Evolutionary conservation across 2,329 filamentous ascomycete species (phyloP).

Genomic region (Domatiomyces catenatus): DNA sequence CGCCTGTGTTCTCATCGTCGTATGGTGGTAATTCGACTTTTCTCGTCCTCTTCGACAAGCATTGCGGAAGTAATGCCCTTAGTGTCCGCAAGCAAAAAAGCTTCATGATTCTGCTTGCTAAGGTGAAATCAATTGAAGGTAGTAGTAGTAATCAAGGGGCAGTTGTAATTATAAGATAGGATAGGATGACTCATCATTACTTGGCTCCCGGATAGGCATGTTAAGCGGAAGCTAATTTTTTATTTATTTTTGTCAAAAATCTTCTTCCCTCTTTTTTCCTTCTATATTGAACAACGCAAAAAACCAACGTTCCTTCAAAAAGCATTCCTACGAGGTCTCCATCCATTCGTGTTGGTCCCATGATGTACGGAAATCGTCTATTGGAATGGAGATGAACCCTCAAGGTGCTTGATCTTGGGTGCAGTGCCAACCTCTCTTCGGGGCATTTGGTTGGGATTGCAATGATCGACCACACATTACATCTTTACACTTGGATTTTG

Average conservation of each 20-base stretch:
- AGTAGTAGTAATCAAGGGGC: too few relatives aligned
- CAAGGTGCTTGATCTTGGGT: slow-evolving; percentile 18
- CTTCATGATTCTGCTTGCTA: too few relatives aligned
- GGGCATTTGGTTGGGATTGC: slow-evolving; percentile 17
- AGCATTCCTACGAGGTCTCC: slow-evolving; percentile 20
- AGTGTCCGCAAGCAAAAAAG: too few relatives aligned
- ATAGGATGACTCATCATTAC: too few relatives aligned
- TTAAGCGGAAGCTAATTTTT: background rate
- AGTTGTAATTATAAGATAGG: too few relatives aligned
- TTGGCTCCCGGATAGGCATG: too few relatives aligned
- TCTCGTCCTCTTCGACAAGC: too few relatives aligned
- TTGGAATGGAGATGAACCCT: slow-evolving; percentile 18
- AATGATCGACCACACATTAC: slow-evolving; percentile 19
- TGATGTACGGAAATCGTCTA: slow-evolving; percentile 21
- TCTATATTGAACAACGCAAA: slow-evolving; percentile 19
- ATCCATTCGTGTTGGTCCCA: slow-evolving; percentile 8
- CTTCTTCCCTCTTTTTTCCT: slow-evolving; percentile 10
- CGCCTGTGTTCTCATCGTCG: too few relatives aligned
- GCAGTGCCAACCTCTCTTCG: slow-evolving; percentile 16
- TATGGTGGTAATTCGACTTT: too few relatives aligned
- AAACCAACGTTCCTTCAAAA: slow-evolving; percentile 19
- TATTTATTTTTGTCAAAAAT: background rate
- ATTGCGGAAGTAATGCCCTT: too few relatives aligned
- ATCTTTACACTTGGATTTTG: background rate
- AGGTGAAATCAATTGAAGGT: too few relatives aligned